phyloP scores from a whole-genome alignment of 1,139 yeast species.

The Sugiyamaella grinbergsii region DNA sequence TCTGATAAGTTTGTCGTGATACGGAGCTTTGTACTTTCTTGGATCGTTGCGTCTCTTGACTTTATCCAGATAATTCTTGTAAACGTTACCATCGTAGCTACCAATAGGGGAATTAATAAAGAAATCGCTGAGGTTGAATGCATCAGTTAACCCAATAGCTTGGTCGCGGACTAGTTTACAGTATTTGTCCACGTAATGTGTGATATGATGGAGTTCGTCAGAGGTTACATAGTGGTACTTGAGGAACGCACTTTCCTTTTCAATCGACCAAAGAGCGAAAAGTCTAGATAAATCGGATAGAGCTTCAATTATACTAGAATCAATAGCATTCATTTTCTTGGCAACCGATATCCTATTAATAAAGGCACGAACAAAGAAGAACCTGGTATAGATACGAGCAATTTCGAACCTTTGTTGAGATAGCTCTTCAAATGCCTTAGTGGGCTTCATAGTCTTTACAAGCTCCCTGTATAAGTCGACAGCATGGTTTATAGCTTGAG shows the following conservation, averaged over 20 bases:
- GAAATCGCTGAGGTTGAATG: conserved; percentile 84
- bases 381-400: conserved; percentile 49
- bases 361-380: conserved; percentile 44
- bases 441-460: conserved; percentile 36
- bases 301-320: conserved; percentile 40
- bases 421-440: conserved; percentile 48
- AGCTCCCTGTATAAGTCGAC: conserved; percentile 35
- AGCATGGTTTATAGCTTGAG: conserved; percentile 43
- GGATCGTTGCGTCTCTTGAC: conserved; percentile 45
- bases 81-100: conserved; percentile 79
- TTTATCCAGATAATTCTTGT: conserved; percentile 64
- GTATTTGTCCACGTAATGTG: conserved; percentile 42
- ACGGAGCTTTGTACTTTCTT: conserved; percentile 42
- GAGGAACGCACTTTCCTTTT: conserved; percentile 76
- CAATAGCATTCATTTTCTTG: conserved; percentile 27
- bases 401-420: conserved; percentile 49
- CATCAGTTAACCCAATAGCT: conserved; percentile 80
- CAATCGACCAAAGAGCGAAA: conserved; percentile 72
- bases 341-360: conserved; percentile 37
- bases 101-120: conserved; percentile 87
- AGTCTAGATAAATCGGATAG: conserved; percentile 55
- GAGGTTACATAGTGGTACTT: conserved; percentile 57
- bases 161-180: conserved; percentile 57
- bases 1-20: conserved; percentile 43
- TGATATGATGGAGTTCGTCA: conserved; percentile 41